Evolutionary conservation across 139 green algal genomes (phyloP), one percentile per base, ranked within the genome.

Genomic region (Pleodorina starrii): DNA sequence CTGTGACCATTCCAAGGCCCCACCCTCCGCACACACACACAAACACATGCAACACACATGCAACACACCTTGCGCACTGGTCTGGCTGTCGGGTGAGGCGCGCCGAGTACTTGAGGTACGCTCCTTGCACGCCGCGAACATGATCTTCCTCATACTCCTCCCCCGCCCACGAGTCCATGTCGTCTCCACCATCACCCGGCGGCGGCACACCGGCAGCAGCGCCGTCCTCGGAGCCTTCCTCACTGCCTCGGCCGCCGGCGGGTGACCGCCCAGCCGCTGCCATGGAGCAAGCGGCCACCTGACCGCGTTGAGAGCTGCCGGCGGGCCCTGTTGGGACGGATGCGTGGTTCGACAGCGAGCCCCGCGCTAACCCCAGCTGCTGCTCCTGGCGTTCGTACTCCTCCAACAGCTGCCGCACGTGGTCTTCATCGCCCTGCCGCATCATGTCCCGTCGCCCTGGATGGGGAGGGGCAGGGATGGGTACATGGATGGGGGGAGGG

Each of bases 141-240:
- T 91, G 35, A 32, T 95, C 94, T 60, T 93, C 78, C 85, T 97
- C 95, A 48, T 96, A 97, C 2, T 86, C 90, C 85, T 97, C 95
- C 0, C 92, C 92, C 3, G 66, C 92, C 95, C 95, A 97, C 0
- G 76, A 73, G 43, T 84, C 91, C n/a, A 60, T 32, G 17, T 36
- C 46, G 44, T 21, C 44, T 9, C 54, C 57, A 46, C 32, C 46
- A 14, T 35, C 14, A 4, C 29, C 54, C 5, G 29, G 54, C 5
- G 54, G 3, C 54, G 6, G 9, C 54, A 66, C 29, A 2, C 69
- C 7, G 69, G 35, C 69, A 48, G 11, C 69, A 77, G 21, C 69
- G 35, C 32, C 69, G 9, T 66, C 54, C 54, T 32, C 29, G 54
- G 14, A 25, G 50, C 14, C 17, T 14, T 17, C 50, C 14, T 17